Evolutionary conservation across 805 yeast species (phyloP).

Genomic region (Candida montana): DNA sequence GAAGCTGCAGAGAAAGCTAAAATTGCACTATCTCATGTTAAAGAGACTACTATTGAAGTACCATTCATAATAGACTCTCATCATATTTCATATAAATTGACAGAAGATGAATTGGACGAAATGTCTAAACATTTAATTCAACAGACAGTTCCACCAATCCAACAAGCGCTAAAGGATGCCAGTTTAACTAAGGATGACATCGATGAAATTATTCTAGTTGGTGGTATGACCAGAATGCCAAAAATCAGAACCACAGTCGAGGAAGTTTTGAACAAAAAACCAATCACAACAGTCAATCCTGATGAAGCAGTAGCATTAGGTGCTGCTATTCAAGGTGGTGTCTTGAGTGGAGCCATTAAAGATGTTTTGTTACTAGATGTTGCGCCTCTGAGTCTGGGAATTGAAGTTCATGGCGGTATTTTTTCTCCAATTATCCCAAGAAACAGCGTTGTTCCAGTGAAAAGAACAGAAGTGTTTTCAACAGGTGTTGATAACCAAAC

Average conservation of each 20-base stretch:
- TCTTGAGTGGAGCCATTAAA: conserved; percentile 74
- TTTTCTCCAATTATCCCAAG: conserved; percentile 75
- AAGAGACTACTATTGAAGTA: conserved; percentile 54
- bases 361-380: conserved; percentile 76
- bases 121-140: conserved; percentile 63
- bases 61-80: conserved; percentile 64
- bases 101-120: conserved; percentile 63
- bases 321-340: conserved; percentile 88
- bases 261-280: conserved; percentile 53
- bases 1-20: conserved; percentile 75
- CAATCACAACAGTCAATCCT: conserved; percentile 75
- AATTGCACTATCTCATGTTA: conserved; percentile 66
- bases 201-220: conserved; percentile 73
- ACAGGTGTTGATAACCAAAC: conserved; percentile 85
- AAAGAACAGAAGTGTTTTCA: conserved; percentile 67
- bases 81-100: conserved; percentile 53
- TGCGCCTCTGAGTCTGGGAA: conserved; percentile 77
- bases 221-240: conserved; percentile 92
- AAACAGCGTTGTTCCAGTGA: conserved; percentile 72
- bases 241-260: conserved; percentile 61
- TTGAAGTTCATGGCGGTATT: conserved; percentile 81
- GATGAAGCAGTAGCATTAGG: conserved; percentile 92
- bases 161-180: conserved; percentile 71
- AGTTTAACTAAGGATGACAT: conserved; percentile 57
- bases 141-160: conserved; percentile 67